Evolutionary conservation across 805 yeast genomes (phyloP).

Genomic region (Cyberlindnera xylosilytica): DNA sequence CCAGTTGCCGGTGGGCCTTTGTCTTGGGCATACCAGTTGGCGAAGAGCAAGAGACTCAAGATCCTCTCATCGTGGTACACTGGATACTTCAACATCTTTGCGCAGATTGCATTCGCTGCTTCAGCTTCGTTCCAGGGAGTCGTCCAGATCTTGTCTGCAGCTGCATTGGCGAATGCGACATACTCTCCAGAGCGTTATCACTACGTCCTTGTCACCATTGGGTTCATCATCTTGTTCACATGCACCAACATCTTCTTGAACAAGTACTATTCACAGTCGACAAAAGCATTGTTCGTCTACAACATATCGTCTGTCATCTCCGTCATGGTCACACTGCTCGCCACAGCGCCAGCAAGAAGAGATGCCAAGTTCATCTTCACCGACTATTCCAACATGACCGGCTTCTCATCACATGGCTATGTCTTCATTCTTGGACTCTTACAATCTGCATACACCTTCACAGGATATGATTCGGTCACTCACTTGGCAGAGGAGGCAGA

Average conservation of each 20-base stretch:
- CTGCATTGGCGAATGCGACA: constrained; percentile 15
- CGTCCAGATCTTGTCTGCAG: constrained; percentile 21
- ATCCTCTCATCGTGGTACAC: constrained; percentile 29
- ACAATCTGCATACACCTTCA: constrained; percentile 28
- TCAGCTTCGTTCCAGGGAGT: constrained; percentile 27
- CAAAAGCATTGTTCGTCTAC: constrained; percentile 18
- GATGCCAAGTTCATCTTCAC: constrained; percentile 27
- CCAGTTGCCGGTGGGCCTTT: constrained; percentile 34
- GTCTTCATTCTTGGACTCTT: constrained; percentile 28
- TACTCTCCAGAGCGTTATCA: constrained; percentile 21
- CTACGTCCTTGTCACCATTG: constrained; percentile 23
- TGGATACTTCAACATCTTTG: constrained; percentile 30
- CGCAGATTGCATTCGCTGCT: constrained; percentile 26
- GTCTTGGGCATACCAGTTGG: constrained; percentile 33
- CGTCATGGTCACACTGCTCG: constrained; percentile 20
- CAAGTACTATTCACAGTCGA: constrained; percentile 24
- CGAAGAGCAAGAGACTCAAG: constrained; percentile 24
- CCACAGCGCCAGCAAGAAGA: constrained; percentile 23
- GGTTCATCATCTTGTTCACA: constrained; percentile 25
- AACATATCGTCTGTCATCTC: constrained; percentile 21
- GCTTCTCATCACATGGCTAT: constrained; percentile 25
- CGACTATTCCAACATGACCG: constrained; percentile 23
- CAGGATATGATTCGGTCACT: constrained; percentile 34
- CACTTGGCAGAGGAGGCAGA: constrained; percentile 36
- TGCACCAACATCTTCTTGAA: constrained; percentile 22